Base-by-base conservation (phyloP, 164 flowering plant genomes). In the Vitis rotundifolia region DNA sequence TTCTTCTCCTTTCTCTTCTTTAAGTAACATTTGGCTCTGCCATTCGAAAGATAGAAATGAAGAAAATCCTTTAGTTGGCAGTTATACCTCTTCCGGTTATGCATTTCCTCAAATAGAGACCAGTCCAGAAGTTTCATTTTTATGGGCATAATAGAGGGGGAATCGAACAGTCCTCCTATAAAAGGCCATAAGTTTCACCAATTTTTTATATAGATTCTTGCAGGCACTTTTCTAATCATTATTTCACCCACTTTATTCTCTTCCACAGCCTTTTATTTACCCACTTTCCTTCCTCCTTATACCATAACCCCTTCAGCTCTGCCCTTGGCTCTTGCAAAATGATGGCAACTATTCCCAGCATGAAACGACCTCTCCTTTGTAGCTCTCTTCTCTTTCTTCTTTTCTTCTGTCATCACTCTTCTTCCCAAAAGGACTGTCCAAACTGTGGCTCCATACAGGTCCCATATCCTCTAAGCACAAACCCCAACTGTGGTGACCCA, bases 391-490 rank as follows among this genome's bases (percentile, higher is more conserved):
- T 73, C 13, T 61, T 75, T 61, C 52, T 79, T 64, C 61, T 82
- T 19, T 67, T 64, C 67, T 58, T 70, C 26, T 22, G 59, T 56
- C 67, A 47, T 55, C 53, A n/a, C 52, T 76, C 78, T 61, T 78
- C 66, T 53, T 81, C 85, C 19, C 84, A 78, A 28, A 87, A 72
- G 57, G 72, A 72, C n/a, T 89, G 94, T 59, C 84, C 88, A 9
- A 75, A 64, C 66, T 87, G 91, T 74, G 94, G 94, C 50, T 67
- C 82, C 68, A 73, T 80, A 44, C 47, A 77, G 67, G 86, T 89
- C 51, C 91, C 94, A 14, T 89, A 87, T 75, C 89, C 90, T 29
- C 71, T 89, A 28, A 87, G 94, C 78, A 89, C 94, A 10, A 64
- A 63, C 61, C 70, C 86, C 37, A 69, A 61, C 67, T 89, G 91